Base-by-base conservation (phyloP, 2,329 filamentous ascomycete species). In the Exserohilum rostratum region DNA sequence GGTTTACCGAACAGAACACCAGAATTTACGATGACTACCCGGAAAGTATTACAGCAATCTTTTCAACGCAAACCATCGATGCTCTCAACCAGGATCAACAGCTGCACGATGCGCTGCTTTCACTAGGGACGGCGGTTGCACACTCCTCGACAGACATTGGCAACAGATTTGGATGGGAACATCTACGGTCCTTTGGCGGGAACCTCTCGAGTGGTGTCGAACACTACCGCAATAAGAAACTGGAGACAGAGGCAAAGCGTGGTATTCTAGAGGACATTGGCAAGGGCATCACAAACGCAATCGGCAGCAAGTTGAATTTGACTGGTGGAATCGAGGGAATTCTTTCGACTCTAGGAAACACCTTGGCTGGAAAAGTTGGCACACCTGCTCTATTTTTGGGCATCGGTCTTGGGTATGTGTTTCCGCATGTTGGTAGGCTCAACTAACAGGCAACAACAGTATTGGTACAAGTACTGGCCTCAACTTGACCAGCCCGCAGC, bases 351-450 rank as follows among this genome's bases (percentile, higher is more conserved):
- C 44, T 70, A 5, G 55, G 61, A n/a, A 48, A 42, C 13, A 31
- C 53, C 4, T 13, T 67, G 6, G 39, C 51, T 3, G 58, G 50
- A 37, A 60, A 61, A 10, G 50, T 68, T 11, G 60, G 60, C 12
- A 69, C 61, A 29, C 66, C 67, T 27, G 67, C 69, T 22, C 59
- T 69, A 10, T 71, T 71, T 22, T 53, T 71, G 17, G 69, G 69
- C 20, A 67, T 71, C 13, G 69, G 69, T 29, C 27, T 71, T 50
- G 69, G 67, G 67, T 71, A 60, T 7, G 63, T 50, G 35, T 17
- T 6, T 12, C 10, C 29, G 13, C 18, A 35, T 3, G 29, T 7
- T 6, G 12, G 25, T 0, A 10, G 34, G 22, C 10, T 31, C 13
- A 5, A 44, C 57, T 68, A 35, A 68, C 45, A 9, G 20, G 2